Evolutionary conservation across 2,329 filamentous ascomycete genomes (phyloP).

Genomic region (Bertia moriformis): DNA sequence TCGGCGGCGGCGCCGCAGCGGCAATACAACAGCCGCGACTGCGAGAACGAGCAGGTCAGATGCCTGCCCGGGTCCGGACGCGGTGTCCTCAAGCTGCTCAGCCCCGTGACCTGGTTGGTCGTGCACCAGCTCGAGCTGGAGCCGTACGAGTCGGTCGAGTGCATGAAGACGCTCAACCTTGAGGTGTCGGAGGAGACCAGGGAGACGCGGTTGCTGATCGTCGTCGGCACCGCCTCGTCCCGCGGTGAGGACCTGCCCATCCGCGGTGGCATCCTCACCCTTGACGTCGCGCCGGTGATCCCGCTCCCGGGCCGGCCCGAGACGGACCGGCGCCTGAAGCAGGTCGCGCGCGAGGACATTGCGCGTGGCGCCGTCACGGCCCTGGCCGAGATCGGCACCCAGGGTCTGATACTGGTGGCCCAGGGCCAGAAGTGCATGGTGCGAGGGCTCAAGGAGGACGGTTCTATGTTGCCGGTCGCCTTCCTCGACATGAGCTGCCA

Average conservation of each 20-base stretch:
- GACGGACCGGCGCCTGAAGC: slow-evolving; percentile 71
- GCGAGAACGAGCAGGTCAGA: slow-evolving; percentile 58
- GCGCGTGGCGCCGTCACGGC: slow-evolving; percentile 82
- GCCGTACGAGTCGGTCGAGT: slow-evolving; percentile 62
- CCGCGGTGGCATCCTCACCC: slow-evolving; percentile 74
- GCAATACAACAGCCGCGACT: too few species aligned
- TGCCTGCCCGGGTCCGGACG: slow-evolving; percentile 52
- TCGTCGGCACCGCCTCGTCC: slow-evolving; percentile 72
- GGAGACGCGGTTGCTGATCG: slow-evolving; percentile 67
- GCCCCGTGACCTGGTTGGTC: slow-evolving; percentile 60
- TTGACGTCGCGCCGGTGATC: slow-evolving; percentile 81
- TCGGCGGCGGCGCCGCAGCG: slow-evolving; percentile 14
- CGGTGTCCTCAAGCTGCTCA: slow-evolving; percentile 65
- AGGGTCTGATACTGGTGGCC: slow-evolving; percentile 75
- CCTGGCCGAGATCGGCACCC: slow-evolving; percentile 68
- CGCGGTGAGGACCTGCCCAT: slow-evolving; percentile 82
- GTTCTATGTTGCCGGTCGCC: slow-evolving; percentile 78
- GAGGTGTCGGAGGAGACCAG: slow-evolving; percentile 86
- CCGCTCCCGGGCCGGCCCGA: slow-evolving; percentile 76
- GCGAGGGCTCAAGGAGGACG: slow-evolving; percentile 85
- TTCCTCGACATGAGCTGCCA: slow-evolving; percentile 98
- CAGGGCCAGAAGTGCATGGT: slow-evolving; percentile 98
- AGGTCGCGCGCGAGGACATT: slow-evolving; percentile 79
- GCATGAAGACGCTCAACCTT: slow-evolving; percentile 68
- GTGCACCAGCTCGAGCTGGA: slow-evolving; percentile 67